Conservation (phyloP, 768 basidiomycete species). For the Mycena pura region DNA sequence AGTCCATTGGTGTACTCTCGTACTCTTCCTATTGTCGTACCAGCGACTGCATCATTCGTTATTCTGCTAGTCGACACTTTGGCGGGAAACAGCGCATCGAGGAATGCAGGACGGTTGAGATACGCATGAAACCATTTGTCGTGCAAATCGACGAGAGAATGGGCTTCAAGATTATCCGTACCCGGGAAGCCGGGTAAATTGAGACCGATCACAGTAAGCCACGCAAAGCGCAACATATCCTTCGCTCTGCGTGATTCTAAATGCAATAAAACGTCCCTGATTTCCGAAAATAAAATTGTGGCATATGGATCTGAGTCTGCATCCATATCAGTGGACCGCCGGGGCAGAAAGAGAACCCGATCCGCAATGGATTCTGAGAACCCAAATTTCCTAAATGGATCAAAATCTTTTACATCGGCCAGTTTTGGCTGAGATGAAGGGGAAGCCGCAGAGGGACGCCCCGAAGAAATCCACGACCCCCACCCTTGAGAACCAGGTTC, state of each 20-base stretch:
- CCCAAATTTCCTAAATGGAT: constrained; percentile 77
- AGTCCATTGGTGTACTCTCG: constrained; percentile 65
- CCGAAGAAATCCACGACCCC: constrained; percentile 62
- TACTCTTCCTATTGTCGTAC: constrained; percentile 71
- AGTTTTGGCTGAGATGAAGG: constrained; percentile 12
- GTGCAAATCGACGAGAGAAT: constrained; percentile 53
- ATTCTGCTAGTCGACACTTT: constrained; percentile 38
- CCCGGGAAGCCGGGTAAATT: constrained; percentile 72
- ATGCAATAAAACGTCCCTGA: constrained; percentile 62
- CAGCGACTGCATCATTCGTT: constrained; percentile 68
- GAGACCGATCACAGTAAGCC: constrained; percentile 75
- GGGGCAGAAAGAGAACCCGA: constrained; percentile 49
- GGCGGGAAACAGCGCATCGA: constrained; percentile 62
- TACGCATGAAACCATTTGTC: constrained; percentile 70
- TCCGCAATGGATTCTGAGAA: constrained; percentile 61
- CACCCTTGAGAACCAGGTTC: constrained; percentile 74
- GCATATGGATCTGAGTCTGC: constrained; percentile 72
- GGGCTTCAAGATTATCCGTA: constrained; percentile 19
- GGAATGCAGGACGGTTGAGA: constrained; percentile 49
- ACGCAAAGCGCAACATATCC: constrained; percentile 66
- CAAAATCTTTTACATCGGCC: constrained; percentile 42
- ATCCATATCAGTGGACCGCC: constrained; percentile 58
- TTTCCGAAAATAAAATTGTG: constrained; percentile 75
- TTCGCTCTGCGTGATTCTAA: constrained; percentile 53
- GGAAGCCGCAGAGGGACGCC: constrained; percentile 26